These are phyloP conservation scores for Oxyria digyna DNA, from an alignment of 148 eudicot genomes.

Conservation along the genomic window DNA sequence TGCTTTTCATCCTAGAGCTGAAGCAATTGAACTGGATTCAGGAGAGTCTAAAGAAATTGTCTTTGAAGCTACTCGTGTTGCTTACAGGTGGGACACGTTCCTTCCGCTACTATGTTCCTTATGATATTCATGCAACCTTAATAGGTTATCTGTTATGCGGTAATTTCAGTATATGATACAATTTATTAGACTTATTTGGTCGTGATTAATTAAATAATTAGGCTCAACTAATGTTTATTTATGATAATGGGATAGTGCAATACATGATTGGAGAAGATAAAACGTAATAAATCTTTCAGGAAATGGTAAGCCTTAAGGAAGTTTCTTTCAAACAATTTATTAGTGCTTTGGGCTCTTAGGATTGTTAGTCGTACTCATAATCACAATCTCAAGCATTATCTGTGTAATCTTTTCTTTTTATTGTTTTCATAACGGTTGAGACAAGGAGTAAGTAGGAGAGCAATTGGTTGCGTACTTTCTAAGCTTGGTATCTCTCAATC, in stretches of 20 bases:
- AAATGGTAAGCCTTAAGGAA: neutral
- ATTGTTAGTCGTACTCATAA: neutral
- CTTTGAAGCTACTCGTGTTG: slow-evolving; percentile 96
- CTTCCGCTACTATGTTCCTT: neutral
- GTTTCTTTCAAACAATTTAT: neutral
- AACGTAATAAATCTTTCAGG: neutral
- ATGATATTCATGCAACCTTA: neutral
- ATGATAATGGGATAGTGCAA: neutral
- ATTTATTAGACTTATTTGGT: neutral
- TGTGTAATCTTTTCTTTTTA: neutral
- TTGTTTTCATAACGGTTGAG: neutral
- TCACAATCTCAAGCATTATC: neutral
- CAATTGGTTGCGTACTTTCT: neutral
- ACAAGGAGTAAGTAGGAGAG: neutral
- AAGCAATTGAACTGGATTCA: slow-evolving; percentile 87
- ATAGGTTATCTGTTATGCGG: neutral
- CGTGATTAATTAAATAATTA: neutral
- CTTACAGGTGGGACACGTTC: slow-evolving; percentile 56
- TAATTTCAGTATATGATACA: neutral
- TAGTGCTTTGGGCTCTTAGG: neutral
- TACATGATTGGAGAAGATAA: neutral
- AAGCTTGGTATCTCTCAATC: neutral
- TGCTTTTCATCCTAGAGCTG: slow-evolving; percentile 90
- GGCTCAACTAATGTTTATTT: neutral
- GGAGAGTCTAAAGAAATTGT: slow-evolving; percentile 74